Evolutionary conservation across 1,284 basidiomycete species (phyloP).

Genomic region (Ustilago vetiveriae): DNA sequence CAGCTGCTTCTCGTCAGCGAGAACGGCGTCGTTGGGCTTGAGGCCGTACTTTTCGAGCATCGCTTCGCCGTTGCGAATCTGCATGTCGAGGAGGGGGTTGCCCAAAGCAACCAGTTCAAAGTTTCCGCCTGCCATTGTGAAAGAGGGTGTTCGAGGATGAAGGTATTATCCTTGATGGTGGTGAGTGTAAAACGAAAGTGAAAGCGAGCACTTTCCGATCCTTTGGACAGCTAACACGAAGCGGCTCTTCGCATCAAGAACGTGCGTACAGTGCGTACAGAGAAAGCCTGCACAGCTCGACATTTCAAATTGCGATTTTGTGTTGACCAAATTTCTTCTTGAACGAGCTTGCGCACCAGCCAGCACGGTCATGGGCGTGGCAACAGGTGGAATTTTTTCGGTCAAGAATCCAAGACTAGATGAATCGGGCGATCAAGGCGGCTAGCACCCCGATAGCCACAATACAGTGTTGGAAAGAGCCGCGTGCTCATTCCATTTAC

Average conservation of each 20-base stretch:
- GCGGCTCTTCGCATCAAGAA: too few species aligned
- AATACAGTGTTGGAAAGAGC: background rate
- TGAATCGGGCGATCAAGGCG: too few species aligned
- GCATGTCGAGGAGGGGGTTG: slow-evolving; percentile 69
- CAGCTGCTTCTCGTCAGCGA: slow-evolving; percentile 88
- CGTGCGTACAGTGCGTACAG: too few species aligned
- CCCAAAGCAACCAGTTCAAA: slow-evolving; percentile 65
- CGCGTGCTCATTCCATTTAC: slow-evolving; percentile 14
- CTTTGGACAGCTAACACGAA: too few species aligned
- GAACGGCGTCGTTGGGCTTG: slow-evolving; percentile 95
- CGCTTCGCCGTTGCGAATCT: slow-evolving; percentile 75
- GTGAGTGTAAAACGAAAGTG: too few species aligned
- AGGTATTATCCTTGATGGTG: background rate
- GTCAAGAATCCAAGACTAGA: too few species aligned
- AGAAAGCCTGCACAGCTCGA: too few species aligned
- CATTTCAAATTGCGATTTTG: too few species aligned
- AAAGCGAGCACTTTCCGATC: too few species aligned
- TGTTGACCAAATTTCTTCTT: slow-evolving; percentile 24
- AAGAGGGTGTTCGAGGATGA: background rate
- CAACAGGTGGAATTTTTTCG: too few species aligned
- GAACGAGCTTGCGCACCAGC: slow-evolving; percentile 7
- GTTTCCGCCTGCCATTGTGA: slow-evolving; percentile 51
- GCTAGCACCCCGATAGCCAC: too few species aligned
- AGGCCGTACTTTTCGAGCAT: slow-evolving; percentile 90
- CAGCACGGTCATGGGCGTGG: background rate